Percentiles rank a stretch among this genome's conserved stretches.
Evolutionary conservation across 306 rosid genomes (phyloP).

Genomic region (Castanopsis chinensis): DNA sequence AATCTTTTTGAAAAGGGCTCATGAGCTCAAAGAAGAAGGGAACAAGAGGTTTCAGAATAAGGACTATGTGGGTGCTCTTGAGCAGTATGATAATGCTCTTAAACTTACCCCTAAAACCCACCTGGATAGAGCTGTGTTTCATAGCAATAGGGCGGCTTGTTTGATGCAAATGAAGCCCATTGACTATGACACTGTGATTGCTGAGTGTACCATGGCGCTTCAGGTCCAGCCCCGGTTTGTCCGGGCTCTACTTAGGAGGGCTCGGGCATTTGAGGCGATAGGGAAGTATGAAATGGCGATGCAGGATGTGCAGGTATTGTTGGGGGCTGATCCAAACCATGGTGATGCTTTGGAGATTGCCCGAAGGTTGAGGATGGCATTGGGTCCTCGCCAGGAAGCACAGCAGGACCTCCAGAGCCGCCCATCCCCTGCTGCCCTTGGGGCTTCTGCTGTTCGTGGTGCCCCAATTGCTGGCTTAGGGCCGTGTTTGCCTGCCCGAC

Average conservation of each 20-base stretch:
- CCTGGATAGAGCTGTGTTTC: conserved; percentile 79
- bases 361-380: conserved; percentile 63
- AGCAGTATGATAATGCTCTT: conserved; percentile 86
- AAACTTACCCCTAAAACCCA: conserved; percentile 77
- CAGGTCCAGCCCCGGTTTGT: conserved; percentile 82
- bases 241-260: conserved; percentile 87
- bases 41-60: conserved; percentile 75
- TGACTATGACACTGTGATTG: conserved; percentile 78
- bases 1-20: conserved; percentile 81
- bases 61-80: conserved; percentile 86
- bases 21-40: conserved; percentile 94
- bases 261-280: conserved; percentile 74
- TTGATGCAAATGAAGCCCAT: conserved; percentile 96
- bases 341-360: conserved; percentile 83
- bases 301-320: conserved; percentile 76
- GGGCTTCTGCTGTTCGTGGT: conserved; percentile 95
- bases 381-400: conserved; percentile 83
- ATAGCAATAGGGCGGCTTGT: conserved; percentile 92
- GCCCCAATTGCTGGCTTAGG: conserved; percentile 91
- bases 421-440: conserved; percentile 99
- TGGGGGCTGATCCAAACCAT: conserved; percentile 71
- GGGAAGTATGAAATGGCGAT: conserved; percentile 83
- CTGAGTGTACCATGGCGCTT: conserved; percentile 91
- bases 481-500: conserved; percentile 77
- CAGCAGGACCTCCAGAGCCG: conserved; percentile 97